Conservation (phyloP, 768 basidiomycete species). For the Gautieria morchelliformis region DNA sequence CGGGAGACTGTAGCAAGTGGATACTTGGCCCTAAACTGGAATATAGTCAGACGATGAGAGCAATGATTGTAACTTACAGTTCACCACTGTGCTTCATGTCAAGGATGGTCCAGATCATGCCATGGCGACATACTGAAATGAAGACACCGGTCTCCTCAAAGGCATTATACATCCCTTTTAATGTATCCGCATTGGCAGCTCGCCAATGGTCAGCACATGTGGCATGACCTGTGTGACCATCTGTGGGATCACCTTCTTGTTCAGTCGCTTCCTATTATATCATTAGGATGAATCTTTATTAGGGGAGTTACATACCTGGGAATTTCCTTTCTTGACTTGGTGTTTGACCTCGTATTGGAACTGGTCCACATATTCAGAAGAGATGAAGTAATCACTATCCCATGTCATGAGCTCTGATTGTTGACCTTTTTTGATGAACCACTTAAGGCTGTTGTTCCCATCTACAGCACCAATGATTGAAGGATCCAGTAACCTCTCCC, state of each 20-base stretch:
- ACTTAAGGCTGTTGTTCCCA: too few relatives aligned
- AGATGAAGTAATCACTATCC: too few relatives aligned
- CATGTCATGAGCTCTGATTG: too few relatives aligned
- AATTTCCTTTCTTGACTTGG: too few relatives aligned
- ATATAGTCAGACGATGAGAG: not conserved
- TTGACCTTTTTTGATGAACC: too few relatives aligned
- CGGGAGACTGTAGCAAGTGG: slow-evolving; percentile 10
- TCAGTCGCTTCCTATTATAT: too few relatives aligned
- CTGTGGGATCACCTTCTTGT: slow-evolving; percentile 1
- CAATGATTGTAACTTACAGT: not conserved
- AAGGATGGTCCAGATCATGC: slow-evolving; percentile 18
- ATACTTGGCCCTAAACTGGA: slow-evolving; percentile 15
- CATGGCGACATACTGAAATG: slow-evolving; percentile 25
- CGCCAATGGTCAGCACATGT: not conserved
- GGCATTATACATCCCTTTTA: slow-evolving; percentile 10
- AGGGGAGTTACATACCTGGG: too few relatives aligned
- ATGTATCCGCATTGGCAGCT: not conserved
- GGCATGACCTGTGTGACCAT: not conserved
- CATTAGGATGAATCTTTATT: too few relatives aligned
- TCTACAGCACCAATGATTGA: too few relatives aligned
- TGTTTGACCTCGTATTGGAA: too few relatives aligned
- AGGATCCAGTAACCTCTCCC: too few relatives aligned
- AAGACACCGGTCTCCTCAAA: slow-evolving; percentile 33
- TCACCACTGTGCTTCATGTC: slow-evolving; percentile 27
- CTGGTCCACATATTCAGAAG: too few relatives aligned